Conservation (phyloP, 331 rosid genomes). For the Ulmus americana region DNA sequence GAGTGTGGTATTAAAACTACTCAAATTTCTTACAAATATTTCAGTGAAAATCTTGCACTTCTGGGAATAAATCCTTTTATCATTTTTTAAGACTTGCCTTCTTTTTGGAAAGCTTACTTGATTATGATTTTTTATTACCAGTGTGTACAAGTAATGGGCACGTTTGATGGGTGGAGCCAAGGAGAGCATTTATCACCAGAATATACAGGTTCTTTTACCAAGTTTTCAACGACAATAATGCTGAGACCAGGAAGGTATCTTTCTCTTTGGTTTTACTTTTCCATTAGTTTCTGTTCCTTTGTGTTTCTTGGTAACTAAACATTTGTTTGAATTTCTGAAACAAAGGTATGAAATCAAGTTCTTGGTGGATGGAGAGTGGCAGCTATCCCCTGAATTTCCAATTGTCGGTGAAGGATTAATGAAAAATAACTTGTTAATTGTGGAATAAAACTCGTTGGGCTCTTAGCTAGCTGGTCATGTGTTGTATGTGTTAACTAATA, state of each 20-base stretch:
- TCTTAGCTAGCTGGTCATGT: conserved; percentile 3
- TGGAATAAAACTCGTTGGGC: conserved; percentile 34
- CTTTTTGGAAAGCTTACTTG: not conserved
- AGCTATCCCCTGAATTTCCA: conserved; percentile 69
- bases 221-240: conserved; percentile 68
- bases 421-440: conserved; percentile 62
- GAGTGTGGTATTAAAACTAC: not conserved
- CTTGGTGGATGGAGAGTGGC: conserved; percentile 89
- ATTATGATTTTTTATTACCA: conserved; percentile 18
- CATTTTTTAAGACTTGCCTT: no score
- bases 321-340: not conserved
- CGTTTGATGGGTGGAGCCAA: conserved; percentile 93
- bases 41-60: not conserved
- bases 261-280: conserved; percentile 5
- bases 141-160: conserved; percentile 94
- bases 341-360: conserved; percentile 90
- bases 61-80: conserved; percentile 4
- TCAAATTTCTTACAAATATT: not conserved
- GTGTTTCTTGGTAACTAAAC: not conserved
- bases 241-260: conserved; percentile 82
- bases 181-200: conserved; percentile 88
- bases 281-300: not conserved
- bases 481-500: not conserved
- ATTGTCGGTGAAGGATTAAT: conserved; percentile 70
- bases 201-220: conserved; percentile 65